Base-by-base conservation (phyloP, 495 filamentous ascomycete species). In the Daldinia decipiens region DNA sequence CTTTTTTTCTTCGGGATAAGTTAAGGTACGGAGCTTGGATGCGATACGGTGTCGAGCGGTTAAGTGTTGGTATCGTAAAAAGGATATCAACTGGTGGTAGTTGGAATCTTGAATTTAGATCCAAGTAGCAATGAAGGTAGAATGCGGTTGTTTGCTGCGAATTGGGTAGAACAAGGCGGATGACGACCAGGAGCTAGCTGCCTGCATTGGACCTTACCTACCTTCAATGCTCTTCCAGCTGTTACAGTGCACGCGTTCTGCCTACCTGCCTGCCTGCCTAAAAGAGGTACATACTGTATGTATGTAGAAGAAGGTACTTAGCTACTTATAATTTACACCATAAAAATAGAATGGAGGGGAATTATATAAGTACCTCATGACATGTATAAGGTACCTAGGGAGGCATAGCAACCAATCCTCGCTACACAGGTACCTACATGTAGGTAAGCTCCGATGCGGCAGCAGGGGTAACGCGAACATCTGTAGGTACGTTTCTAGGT, bases 151-250 rank as follows among this genome's bases (percentile, higher is more conserved):
- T 65, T 68, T 55, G 55, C 27, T 38, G 53, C 31, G 58, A 59
- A 34, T 61, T 52, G 36, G n/a, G 31, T 45, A 51, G 24, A 60
- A 36, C 50, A 52, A 58, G 40, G 59, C 53, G 62, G 69, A 72
- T 77, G 68, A 77, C 75, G 75, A 77, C 75, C 59, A 50, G 59
- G 65, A 71, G 54, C 65, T 74, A 74, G 71, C 70, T 77, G 75
- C 73, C 75, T 75, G 67, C 59, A 32, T 59, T 71, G 57, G 24
- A 47, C 47, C 58, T 57, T 60, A 36, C 38, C 21, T 24, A 24
- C 21, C 52, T 51, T 36, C 32, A 29, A 55, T 32, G 43, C 5
- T 29, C 15, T 34, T 19, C 27, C 7, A 55, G 27, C 29, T 55
- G 4, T 19, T 34, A 55, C 54, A 57, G 51, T 57, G 54, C 52